A percentile compares a stretch with the other conserved stretches of the same genome.
These are phyloP conservation scores for Lachnellula subtilissima DNA, from an alignment of 2,329 filamentous ascomycete species.

Conservation along the genomic window DNA sequence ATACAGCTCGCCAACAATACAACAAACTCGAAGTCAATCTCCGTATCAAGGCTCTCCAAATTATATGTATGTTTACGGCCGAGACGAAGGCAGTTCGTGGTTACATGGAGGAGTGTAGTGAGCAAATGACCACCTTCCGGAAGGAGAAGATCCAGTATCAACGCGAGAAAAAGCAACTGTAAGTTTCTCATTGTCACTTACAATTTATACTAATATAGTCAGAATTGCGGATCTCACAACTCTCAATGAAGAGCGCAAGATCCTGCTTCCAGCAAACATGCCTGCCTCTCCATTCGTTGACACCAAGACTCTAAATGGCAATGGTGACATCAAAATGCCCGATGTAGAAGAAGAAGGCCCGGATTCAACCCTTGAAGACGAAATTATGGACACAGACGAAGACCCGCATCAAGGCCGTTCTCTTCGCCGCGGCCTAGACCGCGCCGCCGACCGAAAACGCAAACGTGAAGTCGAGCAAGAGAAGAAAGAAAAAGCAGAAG, in stretches of 20 bases:
- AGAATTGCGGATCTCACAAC: constrained; percentile 67
- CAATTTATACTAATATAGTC: constrained; percentile 27
- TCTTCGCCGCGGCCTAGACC: constrained; percentile 59
- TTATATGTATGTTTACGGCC: constrained; percentile 79
- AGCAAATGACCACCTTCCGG: constrained; percentile 88
- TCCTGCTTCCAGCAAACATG: constrained; percentile 67
- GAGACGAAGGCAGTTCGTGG: constrained; percentile 81
- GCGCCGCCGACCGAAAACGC: constrained; percentile 66
- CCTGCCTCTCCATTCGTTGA: constrained; percentile 56
- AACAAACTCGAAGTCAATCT: constrained; percentile 74
- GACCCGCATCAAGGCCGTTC: constrained; percentile 54
- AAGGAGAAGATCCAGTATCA: constrained; percentile 96
- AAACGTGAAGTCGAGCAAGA: constrained; percentile 73
- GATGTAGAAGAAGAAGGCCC: constrained; percentile 61
- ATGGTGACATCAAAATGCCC: constrained; percentile 57
- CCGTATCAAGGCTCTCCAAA: constrained; percentile 74
- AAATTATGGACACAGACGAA: constrained; percentile 65
- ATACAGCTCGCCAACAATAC: constrained; percentile 71
- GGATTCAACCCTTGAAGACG: constrained; percentile 46
- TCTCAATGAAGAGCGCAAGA: constrained; percentile 69
- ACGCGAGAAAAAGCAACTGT: constrained; percentile 65
- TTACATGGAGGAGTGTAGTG: constrained; percentile 87
- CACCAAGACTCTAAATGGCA: constrained; percentile 30
- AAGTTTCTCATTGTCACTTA: constrained; percentile 33
- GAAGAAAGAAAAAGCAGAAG: constrained; percentile 55